Evolutionary conservation across 2,329 filamentous ascomycete species (phyloP).

Genomic region (Claviceps paspali): DNA sequence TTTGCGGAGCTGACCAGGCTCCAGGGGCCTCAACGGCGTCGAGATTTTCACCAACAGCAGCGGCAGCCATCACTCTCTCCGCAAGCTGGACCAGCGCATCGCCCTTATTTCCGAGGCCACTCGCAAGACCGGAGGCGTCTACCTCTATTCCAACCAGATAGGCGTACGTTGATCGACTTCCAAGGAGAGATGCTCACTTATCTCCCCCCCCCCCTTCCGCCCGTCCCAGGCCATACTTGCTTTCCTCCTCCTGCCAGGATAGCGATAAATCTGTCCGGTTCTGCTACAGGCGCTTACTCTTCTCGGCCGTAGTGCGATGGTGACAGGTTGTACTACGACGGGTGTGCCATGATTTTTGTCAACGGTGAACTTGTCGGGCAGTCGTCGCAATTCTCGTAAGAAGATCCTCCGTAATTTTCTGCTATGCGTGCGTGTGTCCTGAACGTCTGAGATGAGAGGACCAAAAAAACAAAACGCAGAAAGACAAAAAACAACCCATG

Average conservation of each 20-base stretch:
- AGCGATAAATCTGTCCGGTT: not conserved
- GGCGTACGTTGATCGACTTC: too few relatives aligned
- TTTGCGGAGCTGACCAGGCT: not conserved
- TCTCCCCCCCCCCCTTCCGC: too few relatives aligned
- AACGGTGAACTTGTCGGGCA: constrained; percentile 51
- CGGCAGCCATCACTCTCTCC: constrained; percentile 4
- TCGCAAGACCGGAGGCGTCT: constrained; percentile 4
- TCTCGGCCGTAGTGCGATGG: not conserved
- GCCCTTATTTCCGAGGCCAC: constrained; percentile 4
- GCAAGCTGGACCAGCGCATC: constrained; percentile 5
- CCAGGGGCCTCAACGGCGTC: constrained; percentile 4
- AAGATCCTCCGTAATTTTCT: constrained; percentile 26
- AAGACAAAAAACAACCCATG: not conserved
- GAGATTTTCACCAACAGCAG: constrained; percentile 6
- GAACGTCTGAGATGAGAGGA: not conserved
- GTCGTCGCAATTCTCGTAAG: constrained; percentile 41
- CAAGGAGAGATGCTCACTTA: too few relatives aligned
- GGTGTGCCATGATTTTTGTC: constrained; percentile 40
- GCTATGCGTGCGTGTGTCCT: not conserved
- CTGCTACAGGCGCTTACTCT: not conserved
- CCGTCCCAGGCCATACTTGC: not conserved
- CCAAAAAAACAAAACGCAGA: too few relatives aligned
- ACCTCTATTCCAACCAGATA: constrained; percentile 5
- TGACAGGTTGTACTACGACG: constrained; percentile 4
- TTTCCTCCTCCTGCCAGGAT: not conserved